These are phyloP conservation scores for Populus trichocarpa DNA, from an alignment of 441 rosid species.

Conservation along the genomic window DNA sequence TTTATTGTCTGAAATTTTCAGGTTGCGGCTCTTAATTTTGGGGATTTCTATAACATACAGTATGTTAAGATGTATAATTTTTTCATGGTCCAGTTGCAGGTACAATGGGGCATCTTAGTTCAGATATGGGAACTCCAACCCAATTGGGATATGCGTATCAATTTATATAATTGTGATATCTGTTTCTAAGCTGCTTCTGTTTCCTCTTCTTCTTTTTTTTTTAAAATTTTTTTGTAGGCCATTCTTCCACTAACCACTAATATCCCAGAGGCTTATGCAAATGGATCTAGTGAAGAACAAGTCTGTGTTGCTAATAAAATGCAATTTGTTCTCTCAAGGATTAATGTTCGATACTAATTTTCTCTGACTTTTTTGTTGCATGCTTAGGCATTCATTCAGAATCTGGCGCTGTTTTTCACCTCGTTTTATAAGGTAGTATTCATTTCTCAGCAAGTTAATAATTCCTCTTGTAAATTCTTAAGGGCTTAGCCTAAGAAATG, in stretches of 20 bases:
- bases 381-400: slow-evolving; percentile 96
- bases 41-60: slow-evolving; percentile 83
- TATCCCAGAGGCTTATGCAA: slow-evolving; percentile 92
- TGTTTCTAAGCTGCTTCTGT: slow-evolving; percentile 7
- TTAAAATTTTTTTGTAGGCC: slow-evolving; percentile 36
- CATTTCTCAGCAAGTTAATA: slow-evolving; percentile 1
- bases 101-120: slow-evolving; percentile 15
- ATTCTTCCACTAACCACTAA: slow-evolving; percentile 79
- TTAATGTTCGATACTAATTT: neutral
- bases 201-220: neutral
- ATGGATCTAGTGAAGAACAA: slow-evolving; percentile 90
- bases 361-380: slow-evolving; percentile 15
- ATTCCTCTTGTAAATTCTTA: neutral
- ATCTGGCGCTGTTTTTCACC: slow-evolving; percentile 91
- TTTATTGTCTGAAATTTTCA: slow-evolving; percentile 30
- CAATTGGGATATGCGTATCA: slow-evolving; percentile 5
- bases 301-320: slow-evolving; percentile 36
- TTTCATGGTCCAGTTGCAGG: slow-evolving; percentile 89
- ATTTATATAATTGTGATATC: neutral
- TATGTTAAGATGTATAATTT: slow-evolving; percentile 78
- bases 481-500: neutral
- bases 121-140: neutral
- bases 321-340: slow-evolving; percentile 9
- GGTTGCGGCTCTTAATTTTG: slow-evolving; percentile 95
- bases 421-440: slow-evolving; percentile 83